Evolutionary conservation across 1,284 basidiomycete species (phyloP).

Genomic region (Cerrena zonata): DNA sequence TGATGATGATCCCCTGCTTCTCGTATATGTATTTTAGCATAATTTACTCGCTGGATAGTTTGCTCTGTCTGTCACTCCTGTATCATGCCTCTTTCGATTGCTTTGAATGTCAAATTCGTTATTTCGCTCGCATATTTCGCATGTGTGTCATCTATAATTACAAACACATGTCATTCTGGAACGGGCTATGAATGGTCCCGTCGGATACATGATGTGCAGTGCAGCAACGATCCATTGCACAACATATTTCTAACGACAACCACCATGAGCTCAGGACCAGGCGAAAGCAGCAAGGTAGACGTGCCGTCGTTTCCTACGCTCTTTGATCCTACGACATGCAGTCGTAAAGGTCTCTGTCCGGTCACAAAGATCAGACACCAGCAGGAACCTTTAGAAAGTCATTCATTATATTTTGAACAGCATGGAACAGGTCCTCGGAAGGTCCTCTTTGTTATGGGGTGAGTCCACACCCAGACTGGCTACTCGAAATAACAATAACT

Average conservation of each 20-base stretch:
- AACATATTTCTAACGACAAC: background rate
- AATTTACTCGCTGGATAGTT: background rate
- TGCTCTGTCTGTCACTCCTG: background rate
- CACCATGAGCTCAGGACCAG: background rate
- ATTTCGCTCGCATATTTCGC: too few relatives aligned
- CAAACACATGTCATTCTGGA: background rate
- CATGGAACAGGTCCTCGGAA: conserved; percentile 64
- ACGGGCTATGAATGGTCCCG: background rate
- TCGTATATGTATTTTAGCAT: background rate
- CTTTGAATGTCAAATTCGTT: background rate
- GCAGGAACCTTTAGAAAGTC: conserved; percentile 48
- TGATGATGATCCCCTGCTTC: background rate
- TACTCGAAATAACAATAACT: too few relatives aligned
- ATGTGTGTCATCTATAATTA: background rate
- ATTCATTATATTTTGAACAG: conserved; percentile 72
- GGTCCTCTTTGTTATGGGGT: conserved; percentile 71
- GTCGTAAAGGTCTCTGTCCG: conserved; percentile 66
- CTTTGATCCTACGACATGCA: conserved; percentile 54
- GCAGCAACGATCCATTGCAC: background rate
- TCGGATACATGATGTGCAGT: background rate
- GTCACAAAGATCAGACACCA: conserved; percentile 53
- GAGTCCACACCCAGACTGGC: too few relatives aligned
- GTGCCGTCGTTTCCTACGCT: conserved; percentile 29
- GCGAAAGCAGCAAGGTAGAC: background rate
- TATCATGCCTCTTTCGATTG: background rate